Conservation (phyloP, 2,329 filamentous ascomycete genomes). For the Gyromitra esculenta region DNA sequence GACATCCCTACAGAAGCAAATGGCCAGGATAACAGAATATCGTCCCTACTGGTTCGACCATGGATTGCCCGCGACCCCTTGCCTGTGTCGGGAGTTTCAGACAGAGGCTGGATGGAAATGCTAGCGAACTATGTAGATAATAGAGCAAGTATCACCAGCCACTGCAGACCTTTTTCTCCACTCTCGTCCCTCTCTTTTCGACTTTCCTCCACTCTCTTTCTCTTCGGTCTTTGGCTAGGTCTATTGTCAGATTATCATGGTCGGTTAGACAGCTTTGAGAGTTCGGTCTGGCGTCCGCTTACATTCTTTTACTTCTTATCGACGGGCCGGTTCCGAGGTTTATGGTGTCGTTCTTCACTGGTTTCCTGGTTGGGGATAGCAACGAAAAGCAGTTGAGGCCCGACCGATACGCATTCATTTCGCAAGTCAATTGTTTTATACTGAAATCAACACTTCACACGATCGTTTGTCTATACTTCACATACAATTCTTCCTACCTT, state of each 20-base stretch:
- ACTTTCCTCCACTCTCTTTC: background rate
- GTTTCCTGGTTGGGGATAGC: constrained; percentile 2
- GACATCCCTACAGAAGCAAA: constrained; percentile 25
- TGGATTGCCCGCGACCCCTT: constrained; percentile 20
- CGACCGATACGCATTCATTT: background rate
- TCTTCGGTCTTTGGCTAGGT: background rate
- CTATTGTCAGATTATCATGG: constrained; percentile 14
- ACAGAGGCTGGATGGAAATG: constrained; percentile 28
- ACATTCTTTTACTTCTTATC: constrained; percentile 30
- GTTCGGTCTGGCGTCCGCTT: constrained; percentile 26
- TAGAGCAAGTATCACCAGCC: constrained; percentile 24
- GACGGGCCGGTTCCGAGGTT: constrained; percentile 41
- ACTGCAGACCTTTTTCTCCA: background rate
- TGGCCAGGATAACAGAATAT: constrained; percentile 20
- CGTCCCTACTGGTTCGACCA: constrained; percentile 17
- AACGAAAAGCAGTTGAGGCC: background rate
- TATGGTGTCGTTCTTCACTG: constrained; percentile 19
- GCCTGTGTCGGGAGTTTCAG: constrained; percentile 28
- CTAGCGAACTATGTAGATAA: constrained; percentile 21
- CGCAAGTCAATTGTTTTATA: constrained; percentile 5
- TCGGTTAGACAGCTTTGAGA: constrained; percentile 35
- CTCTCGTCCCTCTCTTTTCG: constrained; percentile 1
- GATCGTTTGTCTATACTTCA: background rate
- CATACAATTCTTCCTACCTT: background rate
- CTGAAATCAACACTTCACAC: constrained; percentile 13